Evolutionary conservation across 352 stramenopile species (phyloP), one percentile per base, ranked within the genome.

Genomic region (Pythium chondricola): DNA sequence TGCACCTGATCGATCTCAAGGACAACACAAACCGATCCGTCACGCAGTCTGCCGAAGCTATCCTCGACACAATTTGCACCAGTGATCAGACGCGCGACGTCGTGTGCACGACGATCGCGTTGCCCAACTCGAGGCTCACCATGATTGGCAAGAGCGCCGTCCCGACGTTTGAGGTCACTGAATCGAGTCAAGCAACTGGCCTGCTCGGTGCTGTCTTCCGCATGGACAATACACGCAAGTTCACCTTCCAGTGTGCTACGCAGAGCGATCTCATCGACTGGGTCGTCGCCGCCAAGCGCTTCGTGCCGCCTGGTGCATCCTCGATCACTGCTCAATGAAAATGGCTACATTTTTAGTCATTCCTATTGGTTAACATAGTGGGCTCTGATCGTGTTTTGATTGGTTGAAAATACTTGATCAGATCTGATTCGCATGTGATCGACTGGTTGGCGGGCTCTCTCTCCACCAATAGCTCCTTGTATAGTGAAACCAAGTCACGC

Each of bases 221-320:
- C 26, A 67, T 85, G 21, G 80, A 80, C 27, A 61, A 59, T 2
- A 78, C 71, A 10, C 74, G 77, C 48, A 86, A 78, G 33, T 72
- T 90, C 52, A 83, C 71, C 17, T 93, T 93, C 58, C 77, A 93
- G 60, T 93, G 81, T 53, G 49, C 72, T n/a, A 85, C 45, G 45
- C 81, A 90, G 42, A 74, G 58, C 42, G 78, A 93, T 43, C 52
- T 93, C 4, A 76, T 93, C 52, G 81, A 89, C 38, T 93, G 81
- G 81, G 72, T 90, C 17, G 76, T 93, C 17, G 75, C 78, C 7
- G 72, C 76, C 29, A 84, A 88, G 58, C 66, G 56, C 14, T 84
- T 91, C 40, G 77, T 88, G 48, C 71, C 74, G 42, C 78, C 44
- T 11, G 52, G 50, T 2, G 41, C 50, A 21, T 51, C 50, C 4